phyloP scores from a whole-genome alignment of 2,329 filamentous ascomycete genomes.

The Fusarium liriodendri region DNA sequence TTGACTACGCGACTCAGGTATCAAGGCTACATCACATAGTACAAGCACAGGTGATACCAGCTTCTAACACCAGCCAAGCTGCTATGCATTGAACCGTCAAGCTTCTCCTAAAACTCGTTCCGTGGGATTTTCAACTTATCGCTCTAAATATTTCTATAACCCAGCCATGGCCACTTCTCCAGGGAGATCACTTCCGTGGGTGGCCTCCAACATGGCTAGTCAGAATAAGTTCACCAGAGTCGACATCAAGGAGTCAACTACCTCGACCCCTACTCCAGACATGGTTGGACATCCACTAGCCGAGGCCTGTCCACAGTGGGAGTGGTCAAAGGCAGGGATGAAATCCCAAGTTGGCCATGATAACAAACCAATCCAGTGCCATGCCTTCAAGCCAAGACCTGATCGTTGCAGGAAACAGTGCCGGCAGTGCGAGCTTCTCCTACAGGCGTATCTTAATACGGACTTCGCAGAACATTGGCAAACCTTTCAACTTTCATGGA shows the following conservation, averaged over 20 bases:
- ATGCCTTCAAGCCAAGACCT: neutral
- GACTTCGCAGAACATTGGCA: too few relatives aligned
- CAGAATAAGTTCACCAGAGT: neutral
- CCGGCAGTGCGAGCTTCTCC: neutral
- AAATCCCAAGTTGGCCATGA: neutral
- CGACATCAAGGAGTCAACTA: neutral
- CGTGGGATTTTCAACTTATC: neutral
- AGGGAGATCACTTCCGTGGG: neutral
- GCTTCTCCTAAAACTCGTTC: neutral
- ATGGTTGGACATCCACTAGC: neutral
- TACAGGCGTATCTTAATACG: too few relatives aligned
- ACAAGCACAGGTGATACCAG: neutral
- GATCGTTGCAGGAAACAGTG: neutral
- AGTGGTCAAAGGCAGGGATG: neutral
- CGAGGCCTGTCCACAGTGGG: neutral
- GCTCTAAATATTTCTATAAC: neutral
- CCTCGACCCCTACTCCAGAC: neutral
- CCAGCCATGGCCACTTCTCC: neutral
- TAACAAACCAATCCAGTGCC: neutral
- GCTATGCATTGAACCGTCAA: neutral
- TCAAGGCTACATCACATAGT: neutral
- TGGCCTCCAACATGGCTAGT: neutral
- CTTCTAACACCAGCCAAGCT: neutral
- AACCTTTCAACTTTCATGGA: neutral
- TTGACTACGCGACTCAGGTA: neutral